A percentile compares a stretch with the other conserved stretches of the same genome.
phyloP scores from a whole-genome alignment of 2,329 filamentous ascomycete species.

The Hypoxylon sp. region DNA sequence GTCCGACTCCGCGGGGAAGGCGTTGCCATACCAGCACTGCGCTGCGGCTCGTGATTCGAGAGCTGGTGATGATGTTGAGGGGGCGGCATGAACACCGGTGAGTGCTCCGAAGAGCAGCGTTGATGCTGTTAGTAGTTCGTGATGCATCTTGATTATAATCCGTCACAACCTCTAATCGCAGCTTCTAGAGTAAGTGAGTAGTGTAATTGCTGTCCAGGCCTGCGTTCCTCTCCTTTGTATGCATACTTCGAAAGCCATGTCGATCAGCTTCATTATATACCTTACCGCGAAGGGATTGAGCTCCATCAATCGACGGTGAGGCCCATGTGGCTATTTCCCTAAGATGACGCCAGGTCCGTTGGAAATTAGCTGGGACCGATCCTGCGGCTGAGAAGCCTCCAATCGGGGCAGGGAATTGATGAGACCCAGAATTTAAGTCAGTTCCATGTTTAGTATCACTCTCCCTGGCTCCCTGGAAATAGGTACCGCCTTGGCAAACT shows the following conservation, averaged over 20 bases:
- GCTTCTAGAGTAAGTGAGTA: background rate
- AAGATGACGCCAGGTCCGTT: background rate
- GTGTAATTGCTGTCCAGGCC: background rate
- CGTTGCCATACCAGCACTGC: constrained; percentile 27
- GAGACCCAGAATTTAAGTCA: constrained; percentile 12
- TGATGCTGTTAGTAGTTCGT: constrained; percentile 6
- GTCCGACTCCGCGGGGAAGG: constrained; percentile 20
- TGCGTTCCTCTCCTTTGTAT: background rate
- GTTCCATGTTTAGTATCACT: constrained; percentile 6
- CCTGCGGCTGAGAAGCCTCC: constrained; percentile 2
- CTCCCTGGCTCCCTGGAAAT: background rate
- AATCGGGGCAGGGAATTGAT: constrained; percentile 4
- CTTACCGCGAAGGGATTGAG: background rate
- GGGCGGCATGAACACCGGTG: constrained; percentile 13
- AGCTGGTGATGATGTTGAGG: background rate
- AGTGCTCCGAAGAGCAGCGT: constrained; percentile 15
- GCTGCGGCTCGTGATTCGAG: constrained; percentile 5
- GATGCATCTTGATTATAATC: constrained; percentile 12
- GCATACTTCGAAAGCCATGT: background rate
- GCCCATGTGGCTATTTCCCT: background rate
- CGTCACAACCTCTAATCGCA: background rate
- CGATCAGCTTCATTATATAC: constrained; percentile 8
- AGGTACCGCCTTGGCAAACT: background rate
- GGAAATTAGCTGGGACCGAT: constrained; percentile 1
- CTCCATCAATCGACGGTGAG: background rate